A percentile compares a stretch with the other conserved stretches of the same genome.
These are phyloP conservation scores for Yamadazyma pseudoaaseri DNA, from an alignment of 1,139 yeast genomes.

Conservation along the genomic window DNA sequence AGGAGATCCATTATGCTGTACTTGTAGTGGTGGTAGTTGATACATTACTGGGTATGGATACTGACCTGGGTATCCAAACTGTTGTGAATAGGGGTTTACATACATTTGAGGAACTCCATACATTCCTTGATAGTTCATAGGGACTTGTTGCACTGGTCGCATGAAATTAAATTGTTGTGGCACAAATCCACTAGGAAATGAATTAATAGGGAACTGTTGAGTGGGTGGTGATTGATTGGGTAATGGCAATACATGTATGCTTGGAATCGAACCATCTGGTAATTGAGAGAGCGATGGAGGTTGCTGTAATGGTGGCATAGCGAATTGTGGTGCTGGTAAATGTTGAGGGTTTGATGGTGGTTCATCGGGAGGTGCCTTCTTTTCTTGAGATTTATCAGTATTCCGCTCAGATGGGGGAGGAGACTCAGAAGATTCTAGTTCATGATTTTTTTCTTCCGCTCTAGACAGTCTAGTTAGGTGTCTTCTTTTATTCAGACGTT, in stretches of 20 bases:
- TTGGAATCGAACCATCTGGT: neutral
- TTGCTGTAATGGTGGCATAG: neutral
- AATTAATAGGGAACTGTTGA: conserved; percentile 1
- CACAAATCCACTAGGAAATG: neutral
- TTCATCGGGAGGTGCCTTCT: no score
- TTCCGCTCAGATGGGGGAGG: no score
- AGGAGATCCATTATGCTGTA: neutral
- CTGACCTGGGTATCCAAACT: neutral
- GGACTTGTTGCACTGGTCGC: conserved; percentile 1
- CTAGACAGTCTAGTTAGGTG: no score
- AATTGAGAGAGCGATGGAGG: no score
- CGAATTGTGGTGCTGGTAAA: neutral
- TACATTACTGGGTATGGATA: conserved; percentile 2
- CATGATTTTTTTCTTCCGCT: no score
- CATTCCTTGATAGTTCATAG: conserved; percentile 1
- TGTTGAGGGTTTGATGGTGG: no score
- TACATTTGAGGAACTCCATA: conserved; percentile 5
- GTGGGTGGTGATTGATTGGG: conserved; percentile 1
- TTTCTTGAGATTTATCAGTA: no score
- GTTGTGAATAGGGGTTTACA: conserved; percentile 1
- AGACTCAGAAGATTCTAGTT: no score
- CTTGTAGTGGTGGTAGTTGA: conserved; percentile 2
- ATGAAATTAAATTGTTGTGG: conserved; percentile 2
- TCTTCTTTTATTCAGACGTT: no score
- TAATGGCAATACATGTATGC: neutral